Percentiles rank a stretch among this genome's conserved stretches.
These are phyloP conservation scores for Tylopilus microsporus DNA, from an alignment of 1,284 basidiomycete genomes.

Conservation along the genomic window DNA sequence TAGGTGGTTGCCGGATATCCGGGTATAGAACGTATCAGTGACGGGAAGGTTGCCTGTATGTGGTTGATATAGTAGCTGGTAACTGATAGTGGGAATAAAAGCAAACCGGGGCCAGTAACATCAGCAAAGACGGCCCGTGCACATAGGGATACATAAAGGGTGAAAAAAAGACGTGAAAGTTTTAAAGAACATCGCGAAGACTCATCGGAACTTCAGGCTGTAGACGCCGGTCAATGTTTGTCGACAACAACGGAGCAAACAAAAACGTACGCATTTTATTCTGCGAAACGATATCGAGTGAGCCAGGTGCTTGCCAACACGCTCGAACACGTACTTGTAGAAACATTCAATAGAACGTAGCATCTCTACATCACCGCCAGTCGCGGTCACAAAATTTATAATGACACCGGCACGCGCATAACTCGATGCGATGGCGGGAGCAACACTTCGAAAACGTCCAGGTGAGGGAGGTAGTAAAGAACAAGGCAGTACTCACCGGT, in stretches of 20 bases:
- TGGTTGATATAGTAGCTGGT: constrained; percentile 42
- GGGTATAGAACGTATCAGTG: constrained; percentile 57
- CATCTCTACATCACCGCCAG: constrained; percentile 97
- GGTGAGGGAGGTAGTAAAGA: constrained; percentile 6
- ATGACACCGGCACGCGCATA: constrained; percentile 83
- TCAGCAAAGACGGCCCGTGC: constrained; percentile 24
- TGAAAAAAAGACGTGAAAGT: constrained; percentile 22
- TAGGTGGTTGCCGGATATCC: constrained; percentile 48
- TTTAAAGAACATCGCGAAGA: constrained; percentile 79
- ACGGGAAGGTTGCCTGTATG: constrained; percentile 29
- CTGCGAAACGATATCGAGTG: constrained; percentile 34
- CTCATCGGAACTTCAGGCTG: constrained; percentile 84
- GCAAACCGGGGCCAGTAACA: constrained; percentile 20
- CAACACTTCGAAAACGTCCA: constrained; percentile 47
- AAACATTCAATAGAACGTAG: constrained; percentile 95
- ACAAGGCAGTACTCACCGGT: constrained; percentile 53
- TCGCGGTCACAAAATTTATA: constrained; percentile 93
- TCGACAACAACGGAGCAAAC: neutral
- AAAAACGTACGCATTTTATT: constrained; percentile 78
- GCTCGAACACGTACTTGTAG: constrained; percentile 62
- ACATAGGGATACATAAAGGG: constrained; percentile 75
- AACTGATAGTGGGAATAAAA: constrained; percentile 27
- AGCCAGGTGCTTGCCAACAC: constrained; percentile 5
- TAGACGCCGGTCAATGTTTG: constrained; percentile 17
- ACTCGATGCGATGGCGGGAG: constrained; percentile 74